Percentiles rank a stretch among this genome's conserved stretches.
phyloP scores from a whole-genome alignment of 306 rosid genomes.

The Leucaena leucocephala region DNA sequence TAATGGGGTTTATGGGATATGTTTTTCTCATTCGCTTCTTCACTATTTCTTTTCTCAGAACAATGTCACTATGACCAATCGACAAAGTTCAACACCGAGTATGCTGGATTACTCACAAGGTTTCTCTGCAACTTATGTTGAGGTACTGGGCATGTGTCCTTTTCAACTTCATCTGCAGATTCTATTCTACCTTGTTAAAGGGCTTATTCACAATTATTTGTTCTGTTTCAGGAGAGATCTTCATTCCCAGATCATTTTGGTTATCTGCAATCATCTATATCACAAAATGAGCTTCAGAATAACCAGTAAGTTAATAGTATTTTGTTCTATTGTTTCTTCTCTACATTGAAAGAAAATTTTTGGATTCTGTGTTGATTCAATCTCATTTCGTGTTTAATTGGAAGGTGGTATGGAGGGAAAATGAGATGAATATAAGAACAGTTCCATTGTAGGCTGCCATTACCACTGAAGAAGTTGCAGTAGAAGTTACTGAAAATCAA shows the following conservation, averaged over 20 bases:
- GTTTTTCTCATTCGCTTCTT: conserved; percentile 16
- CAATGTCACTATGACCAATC: conserved; percentile 43
- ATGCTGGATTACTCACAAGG: conserved; percentile 75
- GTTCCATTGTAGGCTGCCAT: conserved; percentile 31
- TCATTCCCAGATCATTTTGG: conserved; percentile 66
- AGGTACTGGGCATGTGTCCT: conserved; percentile 49
- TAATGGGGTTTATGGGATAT: not conserved
- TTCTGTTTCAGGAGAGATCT: conserved; percentile 64
- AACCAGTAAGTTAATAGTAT: conserved; percentile 54
- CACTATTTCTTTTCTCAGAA: conserved; percentile 50
- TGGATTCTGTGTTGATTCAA: conserved; percentile 11
- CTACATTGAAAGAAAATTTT: not conserved
- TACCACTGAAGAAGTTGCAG: conserved; percentile 25
- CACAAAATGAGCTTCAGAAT: conserved; percentile 62
- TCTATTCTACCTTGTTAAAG: conserved; percentile 4
- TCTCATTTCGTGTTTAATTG: conserved; percentile 35
- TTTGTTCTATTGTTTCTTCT: not conserved
- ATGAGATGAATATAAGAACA: conserved; percentile 40
- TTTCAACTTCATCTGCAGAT: conserved; percentile 3
- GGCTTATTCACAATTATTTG: conserved; percentile 15
- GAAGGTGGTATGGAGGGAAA: conserved; percentile 75
- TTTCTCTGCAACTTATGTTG: conserved; percentile 74
- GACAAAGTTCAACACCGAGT: conserved; percentile 58
- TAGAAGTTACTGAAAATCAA: conserved; percentile 29
- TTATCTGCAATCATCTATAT: conserved; percentile 55